These are phyloP conservation scores for Stylonectria norvegica DNA, from an alignment of 2,329 filamentous ascomycete genomes.

Conservation along the genomic window DNA sequence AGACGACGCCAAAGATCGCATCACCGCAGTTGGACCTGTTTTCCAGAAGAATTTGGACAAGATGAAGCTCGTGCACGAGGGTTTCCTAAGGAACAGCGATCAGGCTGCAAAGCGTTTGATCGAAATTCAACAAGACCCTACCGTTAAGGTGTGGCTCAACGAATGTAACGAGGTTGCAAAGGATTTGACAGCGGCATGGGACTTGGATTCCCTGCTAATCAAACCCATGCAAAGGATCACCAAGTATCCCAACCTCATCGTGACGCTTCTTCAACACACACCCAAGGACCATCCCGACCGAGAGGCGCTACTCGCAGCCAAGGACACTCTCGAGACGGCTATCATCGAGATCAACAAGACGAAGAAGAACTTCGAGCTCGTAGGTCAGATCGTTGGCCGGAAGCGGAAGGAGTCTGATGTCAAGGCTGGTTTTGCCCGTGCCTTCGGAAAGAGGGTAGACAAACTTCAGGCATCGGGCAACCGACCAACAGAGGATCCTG, in stretches of 20 bases:
- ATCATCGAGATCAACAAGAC: slow-evolving; percentile 88
- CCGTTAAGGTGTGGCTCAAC: slow-evolving; percentile 78
- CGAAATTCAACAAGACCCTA: slow-evolving; percentile 59
- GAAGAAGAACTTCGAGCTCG: slow-evolving; percentile 90
- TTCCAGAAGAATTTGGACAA: slow-evolving; percentile 56
- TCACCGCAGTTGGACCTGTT: slow-evolving; percentile 50
- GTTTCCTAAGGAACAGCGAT: slow-evolving; percentile 62
- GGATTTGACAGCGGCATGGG: slow-evolving; percentile 91
- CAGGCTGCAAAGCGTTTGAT: slow-evolving; percentile 59
- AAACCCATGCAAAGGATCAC: slow-evolving; percentile 94
- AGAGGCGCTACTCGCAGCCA: slow-evolving; percentile 54
- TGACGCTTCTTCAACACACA: slow-evolving; percentile 75
- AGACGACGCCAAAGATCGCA: slow-evolving; percentile 51
- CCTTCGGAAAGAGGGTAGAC: slow-evolving; percentile 84
- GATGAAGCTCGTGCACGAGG: slow-evolving; percentile 60
- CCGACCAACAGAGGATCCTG: slow-evolving; percentile 69
- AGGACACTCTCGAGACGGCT: slow-evolving; percentile 58
- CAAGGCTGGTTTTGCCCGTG: slow-evolving; percentile 77
- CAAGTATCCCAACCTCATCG: slow-evolving; percentile 86
- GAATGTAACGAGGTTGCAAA: slow-evolving; percentile 91
- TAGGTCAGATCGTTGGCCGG: slow-evolving; percentile 81
- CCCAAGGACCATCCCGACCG: slow-evolving; percentile 81
- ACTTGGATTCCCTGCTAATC: slow-evolving; percentile 90
- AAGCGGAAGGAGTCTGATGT: slow-evolving; percentile 89
- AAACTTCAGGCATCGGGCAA: slow-evolving; percentile 67